Percentiles rank a stretch among this genome's conserved stretches.
These are phyloP conservation scores for Musa acuminata DNA, from an alignment of 176 grass and related monocot species.

Conservation along the genomic window DNA sequence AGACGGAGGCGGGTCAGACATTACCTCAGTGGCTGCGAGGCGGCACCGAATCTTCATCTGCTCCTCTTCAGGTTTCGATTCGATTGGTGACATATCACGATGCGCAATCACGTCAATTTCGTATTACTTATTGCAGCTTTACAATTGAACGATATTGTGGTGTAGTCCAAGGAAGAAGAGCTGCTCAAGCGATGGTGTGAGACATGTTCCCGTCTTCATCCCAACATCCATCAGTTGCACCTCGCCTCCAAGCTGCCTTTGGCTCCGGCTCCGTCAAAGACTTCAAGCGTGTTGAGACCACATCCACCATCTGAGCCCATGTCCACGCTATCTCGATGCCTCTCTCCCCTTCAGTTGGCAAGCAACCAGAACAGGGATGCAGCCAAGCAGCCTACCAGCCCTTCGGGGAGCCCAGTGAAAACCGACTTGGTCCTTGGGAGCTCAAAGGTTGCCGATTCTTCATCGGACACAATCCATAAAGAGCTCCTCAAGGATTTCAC, in stretches of 20 bases:
- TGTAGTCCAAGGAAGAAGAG: conserved; percentile 65
- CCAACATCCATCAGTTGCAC: conserved; percentile 10
- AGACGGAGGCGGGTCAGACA: conserved; percentile 21
- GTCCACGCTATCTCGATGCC: conserved; percentile 24
- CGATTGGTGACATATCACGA: background rate
- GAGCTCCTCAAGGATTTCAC: conserved; percentile 9
- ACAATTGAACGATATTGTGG: background rate
- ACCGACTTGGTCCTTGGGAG: conserved; percentile 71
- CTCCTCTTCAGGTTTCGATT: conserved; percentile 19
- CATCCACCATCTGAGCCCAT: conserved; percentile 22
- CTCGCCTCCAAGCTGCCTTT: background rate
- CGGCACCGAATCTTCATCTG: conserved; percentile 27
- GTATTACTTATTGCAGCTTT: background rate
- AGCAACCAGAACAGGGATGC: conserved; percentile 28
- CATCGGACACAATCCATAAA: conserved; percentile 19
- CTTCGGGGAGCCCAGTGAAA: conserved; percentile 67
- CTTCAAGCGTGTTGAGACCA: conserved; percentile 15
- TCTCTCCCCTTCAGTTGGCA: conserved; percentile 36
- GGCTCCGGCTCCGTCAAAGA: conserved; percentile 27
- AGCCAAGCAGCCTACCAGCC: conserved; percentile 30
- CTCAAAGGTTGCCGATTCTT: conserved; percentile 21
- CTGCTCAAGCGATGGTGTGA: conserved; percentile 73
- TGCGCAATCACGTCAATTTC: background rate
- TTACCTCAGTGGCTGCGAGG: conserved; percentile 74
- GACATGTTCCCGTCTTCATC: conserved; percentile 39